Base-by-base conservation (phyloP, 2,329 filamentous ascomycete species). In the Hypoxylon rubiginosum region DNA sequence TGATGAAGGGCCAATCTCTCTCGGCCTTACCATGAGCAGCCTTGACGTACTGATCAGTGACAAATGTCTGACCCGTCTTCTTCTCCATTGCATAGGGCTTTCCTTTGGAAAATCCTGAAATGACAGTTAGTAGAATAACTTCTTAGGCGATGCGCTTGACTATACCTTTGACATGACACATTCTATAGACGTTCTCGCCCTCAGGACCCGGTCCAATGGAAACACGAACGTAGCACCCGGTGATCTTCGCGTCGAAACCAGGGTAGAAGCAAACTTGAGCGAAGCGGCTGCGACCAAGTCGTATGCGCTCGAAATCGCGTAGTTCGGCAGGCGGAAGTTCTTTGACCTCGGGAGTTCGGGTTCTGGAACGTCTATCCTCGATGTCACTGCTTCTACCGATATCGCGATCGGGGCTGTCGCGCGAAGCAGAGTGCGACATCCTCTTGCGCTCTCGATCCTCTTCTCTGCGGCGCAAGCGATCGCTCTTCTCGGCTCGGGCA, bases 181-280 rank as follows among this genome's bases (percentile, higher is more conserved):
- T 91, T 65, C 95, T 91, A 79, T 99, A 99, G 70, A 92, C 87
- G 67, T 92, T 91, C 64, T 90, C 83, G 3, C 91, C 90, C 3
- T 90, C 85, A 10, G 87, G 87, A 75, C 97, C 91, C 11, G 91
- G 86, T 0, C 94, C 95, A 61, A 97, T 88, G 67, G 90, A 92
- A 70, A 98, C 89, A 55, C 96, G 92, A 39, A 91, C 91, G 77
- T 92, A 99, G 79, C 94, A 97, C 55, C 93, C 93, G 15, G 85
- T 88, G 73, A 97, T 92, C 30, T 91, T 86, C 8, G 91, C 83
- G 60, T 97, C 92, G 71, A 99, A 97, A 3, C 91, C 91, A 10
- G 96, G 96, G 72, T 94, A 95, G 82, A 97, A 97, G 84, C 94
- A 97, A 59, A 97, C 91, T 74, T 95, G 90, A 6, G 92, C 91